Evolutionary conservation across 2,329 filamentous ascomycete genomes (phyloP), one percentile per base, ranked within the genome.

Genomic region (Colletotrichum navitas): DNA sequence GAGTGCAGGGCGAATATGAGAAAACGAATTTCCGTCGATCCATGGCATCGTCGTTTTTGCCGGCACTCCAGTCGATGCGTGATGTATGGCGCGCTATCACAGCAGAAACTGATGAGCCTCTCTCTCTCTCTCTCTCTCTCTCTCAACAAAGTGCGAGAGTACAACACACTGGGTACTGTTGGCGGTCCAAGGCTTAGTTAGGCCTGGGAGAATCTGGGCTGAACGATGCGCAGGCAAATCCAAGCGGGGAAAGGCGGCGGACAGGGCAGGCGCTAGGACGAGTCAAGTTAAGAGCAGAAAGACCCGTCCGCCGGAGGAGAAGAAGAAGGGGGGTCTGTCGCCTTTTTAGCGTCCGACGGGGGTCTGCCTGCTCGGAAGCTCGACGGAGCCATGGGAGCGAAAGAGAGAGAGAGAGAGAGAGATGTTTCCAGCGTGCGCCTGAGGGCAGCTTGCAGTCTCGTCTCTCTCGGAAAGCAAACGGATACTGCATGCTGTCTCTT

Each of bases 221-320:
- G 64, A 54, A 63, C 68, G 62, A 52, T 62, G 43, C 36, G 68
- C 51, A 51, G 32, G 29, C 58, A 47, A 43, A 36, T 55, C 45
- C 68, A 71, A 63, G 68, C 59, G 65, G 68, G 65, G 68, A 60
- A 63, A 36, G 66, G 65, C 54, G 54, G 63, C 68, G 65, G 65
- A 32, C 65, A 52, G 59, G 45, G 34, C 2, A 36, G 55, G 29
- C 65, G 64, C 68, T 71, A 71, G 59, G 68, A 64, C 68, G 65
- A 63, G 68, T 68, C 59, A 24, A 63, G 65, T 63, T 59, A 55
- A 60, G 59, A 52, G 43, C 45, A 47, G 63, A 59, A 60, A 49
- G 29, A 59, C 68, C 65, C 64, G 68, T 63, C 64, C 52, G 59
- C 64, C 51, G 59, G 59, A 45, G 36, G 64, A 36, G 16, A 5